phyloP scores from a whole-genome alignment of 805 yeast genomes.

The Candida alai region DNA sequence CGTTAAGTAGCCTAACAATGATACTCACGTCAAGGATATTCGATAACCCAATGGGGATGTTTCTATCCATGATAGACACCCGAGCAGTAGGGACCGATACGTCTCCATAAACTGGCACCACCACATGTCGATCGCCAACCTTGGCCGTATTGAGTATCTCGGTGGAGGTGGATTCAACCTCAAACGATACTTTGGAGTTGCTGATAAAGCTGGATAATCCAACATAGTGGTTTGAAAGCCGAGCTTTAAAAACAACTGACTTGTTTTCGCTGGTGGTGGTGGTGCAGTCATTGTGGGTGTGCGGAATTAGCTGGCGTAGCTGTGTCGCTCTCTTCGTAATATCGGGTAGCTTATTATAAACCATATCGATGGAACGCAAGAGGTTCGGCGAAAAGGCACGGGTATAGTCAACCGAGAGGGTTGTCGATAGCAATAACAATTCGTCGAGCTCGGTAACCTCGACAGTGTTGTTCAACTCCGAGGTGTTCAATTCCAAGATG shows the following conservation, averaged over 20 bases:
- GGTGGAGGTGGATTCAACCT: conserved; percentile 27
- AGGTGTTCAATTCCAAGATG: conserved; percentile 10
- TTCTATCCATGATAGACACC: conserved; percentile 36
- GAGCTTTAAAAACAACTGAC: conserved; percentile 20
- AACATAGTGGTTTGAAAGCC: conserved; percentile 29
- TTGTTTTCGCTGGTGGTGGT: background rate
- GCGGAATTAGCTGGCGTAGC: background rate
- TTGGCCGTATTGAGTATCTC: conserved; percentile 21
- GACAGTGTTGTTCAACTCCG: conserved; percentile 6
- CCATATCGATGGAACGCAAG: conserved; percentile 5
- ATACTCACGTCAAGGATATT: conserved; percentile 43
- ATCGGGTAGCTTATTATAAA: conserved; percentile 1
- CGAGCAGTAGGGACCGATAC: conserved; percentile 40
- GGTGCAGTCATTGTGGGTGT: background rate
- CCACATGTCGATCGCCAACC: background rate
- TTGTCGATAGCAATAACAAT: conserved; percentile 4
- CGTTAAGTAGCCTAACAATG: conserved; percentile 40
- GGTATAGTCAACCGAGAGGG: conserved; percentile 9
- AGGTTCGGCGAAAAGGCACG: conserved; percentile 10
- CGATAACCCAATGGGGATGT: conserved; percentile 38
- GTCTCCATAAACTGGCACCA: conserved; percentile 35
- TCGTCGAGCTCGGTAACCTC: conserved; percentile 2
- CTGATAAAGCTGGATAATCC: conserved; percentile 32
- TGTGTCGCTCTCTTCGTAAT: background rate
- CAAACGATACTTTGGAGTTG: conserved; percentile 31